These are phyloP conservation scores for Quercus wislizeni DNA, from an alignment of 306 rosid genomes.

Conservation along the genomic window DNA sequence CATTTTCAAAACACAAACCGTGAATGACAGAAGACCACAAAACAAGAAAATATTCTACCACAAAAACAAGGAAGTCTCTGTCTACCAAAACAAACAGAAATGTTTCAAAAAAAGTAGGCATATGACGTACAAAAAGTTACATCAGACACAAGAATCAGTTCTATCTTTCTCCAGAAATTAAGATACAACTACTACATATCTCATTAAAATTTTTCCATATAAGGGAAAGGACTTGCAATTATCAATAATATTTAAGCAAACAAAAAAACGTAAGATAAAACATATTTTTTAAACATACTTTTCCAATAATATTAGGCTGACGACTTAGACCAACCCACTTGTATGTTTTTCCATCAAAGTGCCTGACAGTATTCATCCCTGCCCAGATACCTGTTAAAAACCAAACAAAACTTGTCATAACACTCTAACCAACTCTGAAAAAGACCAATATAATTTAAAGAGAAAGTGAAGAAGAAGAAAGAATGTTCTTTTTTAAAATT, in stretches of 20 bases:
- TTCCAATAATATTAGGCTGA: slow-evolving; percentile 93
- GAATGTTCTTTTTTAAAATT: too few relatives aligned
- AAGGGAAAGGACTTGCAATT: neutral
- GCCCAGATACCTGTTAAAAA: slow-evolving; percentile 93
- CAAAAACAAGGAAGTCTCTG: too few relatives aligned
- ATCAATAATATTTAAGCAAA: slow-evolving; percentile 8
- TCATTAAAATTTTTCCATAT: neutral
- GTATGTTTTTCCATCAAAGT: slow-evolving; percentile 96
- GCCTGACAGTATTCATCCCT: slow-evolving; percentile 95
- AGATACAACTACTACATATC: neutral
- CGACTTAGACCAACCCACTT: slow-evolving; percentile 99
- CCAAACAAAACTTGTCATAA: slow-evolving; percentile 18
- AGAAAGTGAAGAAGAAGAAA: neutral
- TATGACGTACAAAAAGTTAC: neutral
- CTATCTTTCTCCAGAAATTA: neutral
- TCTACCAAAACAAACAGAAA: too few relatives aligned
- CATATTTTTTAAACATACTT: slow-evolving; percentile 46
- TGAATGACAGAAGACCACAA: neutral
- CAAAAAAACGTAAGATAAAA: slow-evolving; percentile 1
- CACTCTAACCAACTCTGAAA: slow-evolving; percentile 6
- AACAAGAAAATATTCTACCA: neutral
- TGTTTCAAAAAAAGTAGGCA: too few relatives aligned
- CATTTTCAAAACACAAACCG: slow-evolving; percentile 3
- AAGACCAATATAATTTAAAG: slow-evolving; percentile 1
- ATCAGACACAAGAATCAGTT: neutral